Base-by-base conservation (phyloP, 306 rosid genomes). In the Vicia faba region DNA sequence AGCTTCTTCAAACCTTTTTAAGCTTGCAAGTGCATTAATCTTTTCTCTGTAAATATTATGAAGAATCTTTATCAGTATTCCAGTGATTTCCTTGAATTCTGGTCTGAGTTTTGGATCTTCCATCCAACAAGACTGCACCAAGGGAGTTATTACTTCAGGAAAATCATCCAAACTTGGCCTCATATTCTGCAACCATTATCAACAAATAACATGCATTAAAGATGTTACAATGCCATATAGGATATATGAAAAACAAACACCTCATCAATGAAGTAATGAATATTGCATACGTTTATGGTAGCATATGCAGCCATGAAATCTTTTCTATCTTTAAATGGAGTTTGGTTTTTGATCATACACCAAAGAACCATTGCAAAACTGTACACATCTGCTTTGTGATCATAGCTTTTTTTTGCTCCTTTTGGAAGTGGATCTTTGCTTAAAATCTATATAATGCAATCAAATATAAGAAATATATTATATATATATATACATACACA, bases 261-360 rank as follows among this genome's bases (percentile, higher is more conserved):
- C 69, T 66, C 31, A 49, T 66, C 35, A 48, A 53, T 46, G 33
- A 31, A 36, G 23, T 54, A 2, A 51, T 61, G 3, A 20, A 45
- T 33, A 56, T 49, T 26, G 18, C 81, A 39, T 81, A 86, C 96
- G 2, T 71, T 70, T 61, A 8, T 75, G 18, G 82, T 31, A 33
- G 88, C 92, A 71, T 81, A 89, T 62, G 96, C 96, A 9, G 84
- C 96, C 75, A 86, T 64, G n/a, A 84, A 10, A 18, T 45, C 66
- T 23, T 50, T 68, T 64, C 79, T 61, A 16, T 78, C 90, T 49
- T 70, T 78, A 69, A 79, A 89, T 31, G 96, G 96, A 71, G 59
- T 81, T 70, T 72, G 68, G 70, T 84, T 89, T 38, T 78, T 78
- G 20, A 86, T 68, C 68, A 89, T 38, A 7, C 79, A 70, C 96